Conservation (phyloP, 2,329 filamentous ascomycete species). For the Diaporthe nobilis region DNA sequence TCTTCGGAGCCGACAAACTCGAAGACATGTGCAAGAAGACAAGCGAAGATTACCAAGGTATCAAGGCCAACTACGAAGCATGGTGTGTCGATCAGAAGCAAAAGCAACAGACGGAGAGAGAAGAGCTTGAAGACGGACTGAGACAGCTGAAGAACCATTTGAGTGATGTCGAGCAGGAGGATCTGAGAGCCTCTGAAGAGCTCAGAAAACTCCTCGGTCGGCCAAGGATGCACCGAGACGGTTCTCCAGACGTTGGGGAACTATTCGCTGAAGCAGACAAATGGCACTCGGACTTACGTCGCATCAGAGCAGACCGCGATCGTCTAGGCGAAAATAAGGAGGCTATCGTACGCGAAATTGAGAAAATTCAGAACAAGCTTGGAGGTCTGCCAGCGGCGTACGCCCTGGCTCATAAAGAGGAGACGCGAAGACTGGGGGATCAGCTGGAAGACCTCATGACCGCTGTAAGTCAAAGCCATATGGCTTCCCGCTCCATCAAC, state of each 20-base stretch:
- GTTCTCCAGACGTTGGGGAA: not conserved
- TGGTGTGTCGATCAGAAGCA: not conserved
- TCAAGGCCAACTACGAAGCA: not conserved
- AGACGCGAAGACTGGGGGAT: not conserved
- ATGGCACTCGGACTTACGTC: not conserved
- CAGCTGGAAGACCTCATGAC: not conserved
- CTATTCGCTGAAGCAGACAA: not conserved
- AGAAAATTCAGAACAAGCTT: not conserved
- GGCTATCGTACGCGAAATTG: not conserved
- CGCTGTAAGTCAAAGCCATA: not conserved
- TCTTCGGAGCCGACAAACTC: not conserved
- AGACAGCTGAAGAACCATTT: not conserved
- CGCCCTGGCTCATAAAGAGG: not conserved
- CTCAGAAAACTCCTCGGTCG: not conserved
- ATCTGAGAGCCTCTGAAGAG: not conserved
- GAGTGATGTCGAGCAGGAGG: not conserved
- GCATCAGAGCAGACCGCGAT: not conserved
- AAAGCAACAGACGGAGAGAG: not conserved
- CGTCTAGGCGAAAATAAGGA: not conserved
- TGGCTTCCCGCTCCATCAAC: not conserved
- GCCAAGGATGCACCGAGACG: not conserved
- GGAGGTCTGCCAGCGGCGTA: not conserved
- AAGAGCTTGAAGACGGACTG: not conserved
- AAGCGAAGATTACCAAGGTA: not conserved
- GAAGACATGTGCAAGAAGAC: not conserved